phyloP scores from a whole-genome alignment of 768 basidiomycete genomes.

The Rhizopogon vinicolor region DNA sequence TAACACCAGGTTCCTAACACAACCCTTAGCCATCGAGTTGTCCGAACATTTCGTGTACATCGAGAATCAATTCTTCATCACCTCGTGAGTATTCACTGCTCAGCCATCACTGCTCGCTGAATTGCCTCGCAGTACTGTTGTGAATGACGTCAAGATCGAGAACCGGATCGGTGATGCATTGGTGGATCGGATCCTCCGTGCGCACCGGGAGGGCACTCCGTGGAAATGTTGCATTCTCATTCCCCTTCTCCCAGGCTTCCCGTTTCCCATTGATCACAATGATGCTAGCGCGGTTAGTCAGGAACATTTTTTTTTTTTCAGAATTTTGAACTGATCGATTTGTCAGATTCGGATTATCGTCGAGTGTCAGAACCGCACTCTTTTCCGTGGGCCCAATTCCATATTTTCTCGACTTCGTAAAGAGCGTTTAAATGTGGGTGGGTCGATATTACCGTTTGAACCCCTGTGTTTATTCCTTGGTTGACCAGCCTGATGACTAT shows the following conservation, averaged over 20 bases:
- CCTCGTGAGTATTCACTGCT: constrained; percentile 53
- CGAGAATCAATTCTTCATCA: constrained; percentile 92
- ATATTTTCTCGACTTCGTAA: constrained; percentile 84
- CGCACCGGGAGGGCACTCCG: constrained; percentile 70
- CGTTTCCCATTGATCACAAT: constrained; percentile 86
- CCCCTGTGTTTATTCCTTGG: neutral
- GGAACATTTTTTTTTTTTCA: neutral
- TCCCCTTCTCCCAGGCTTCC: constrained; percentile 90
- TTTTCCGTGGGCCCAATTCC: constrained; percentile 84
- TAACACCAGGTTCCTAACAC: neutral
- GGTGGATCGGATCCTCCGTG: constrained; percentile 85
- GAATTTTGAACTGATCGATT: neutral
- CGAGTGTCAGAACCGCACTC: constrained; percentile 90
- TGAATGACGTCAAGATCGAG: constrained; percentile 83
- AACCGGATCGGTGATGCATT: constrained; percentile 95
- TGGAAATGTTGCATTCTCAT: constrained; percentile 95
- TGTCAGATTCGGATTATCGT: constrained; percentile 85
- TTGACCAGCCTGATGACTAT: constrained; percentile 81
- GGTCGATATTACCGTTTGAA: neutral
- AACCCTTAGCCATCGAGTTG: constrained; percentile 70
- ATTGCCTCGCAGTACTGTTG: constrained; percentile 53
- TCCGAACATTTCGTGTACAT: constrained; percentile 99
- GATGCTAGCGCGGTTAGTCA: constrained; percentile 84
- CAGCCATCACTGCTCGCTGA: neutral
- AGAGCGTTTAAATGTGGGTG: constrained; percentile 82